Evolutionary conservation across 768 basidiomycete genomes (phyloP), one percentile per base, ranked within the genome.

Genomic region (Boletus patriciae): DNA sequence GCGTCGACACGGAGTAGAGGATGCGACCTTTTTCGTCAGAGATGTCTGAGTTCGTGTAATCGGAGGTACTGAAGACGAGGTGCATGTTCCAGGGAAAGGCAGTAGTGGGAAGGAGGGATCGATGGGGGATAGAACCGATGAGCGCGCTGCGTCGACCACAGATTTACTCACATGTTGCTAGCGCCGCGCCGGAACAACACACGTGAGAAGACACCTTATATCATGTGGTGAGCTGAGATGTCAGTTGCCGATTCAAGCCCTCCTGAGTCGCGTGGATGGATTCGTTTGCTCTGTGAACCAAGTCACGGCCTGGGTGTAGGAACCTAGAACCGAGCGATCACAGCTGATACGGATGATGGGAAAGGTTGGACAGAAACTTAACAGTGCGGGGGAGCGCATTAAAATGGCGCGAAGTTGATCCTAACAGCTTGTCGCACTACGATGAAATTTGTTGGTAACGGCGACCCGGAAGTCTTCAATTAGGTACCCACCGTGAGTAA

Each of bases 1-100:
- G 55, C 3, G 67, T 64, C 27, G 57, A 65, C 4, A 69, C 44
- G n/a, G 60, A 50, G 59, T 65, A 68, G 21, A 67, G 60, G 16
- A 61, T 33, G 12, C 3, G 68, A 5, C 67, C 68, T 12, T 46
- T 44, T 4, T 46, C 50, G n/a, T 69, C 50, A 27, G 56, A 65
- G 6, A 69, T 55, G 42, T 63, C 44, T 4, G 61, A 52, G 29
- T 69, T 70, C 47, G 23, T 54, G 44, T 57, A 57, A 44, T 68
- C 56, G 10, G 64, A 54, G 8, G 62, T 47, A 21, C 58, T 64
- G 50, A 68, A 68, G 37, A 64, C 6, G 46, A 68, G 66, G 18
- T 27, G 56, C 67, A 68, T 68, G 34, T 40, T 57, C 44, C 9
- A n/a, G 16, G 18, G 33, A 19, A 19, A 34, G 33, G 33, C 1